Base-by-base conservation (phyloP, 2,329 filamentous ascomycete genomes). In the Curvularia lunata region DNA sequence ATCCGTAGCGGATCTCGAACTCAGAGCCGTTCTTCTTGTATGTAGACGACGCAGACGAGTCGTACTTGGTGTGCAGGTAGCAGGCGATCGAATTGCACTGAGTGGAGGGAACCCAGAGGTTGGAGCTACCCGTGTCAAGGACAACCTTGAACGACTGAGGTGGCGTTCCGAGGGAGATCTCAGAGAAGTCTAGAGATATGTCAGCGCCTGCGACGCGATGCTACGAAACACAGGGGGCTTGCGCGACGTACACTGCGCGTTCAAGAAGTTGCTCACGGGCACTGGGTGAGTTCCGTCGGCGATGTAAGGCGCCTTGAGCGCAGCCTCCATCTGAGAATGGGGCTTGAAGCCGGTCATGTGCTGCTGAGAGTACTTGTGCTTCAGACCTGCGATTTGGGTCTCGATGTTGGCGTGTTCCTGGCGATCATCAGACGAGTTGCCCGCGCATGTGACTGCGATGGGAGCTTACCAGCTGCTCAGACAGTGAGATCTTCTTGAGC, bases 61-160 rank as follows among this genome's bases (percentile, higher is more conserved):
- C 92, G 83, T 98, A 99, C 83, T 96, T 99, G 80, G 81, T 88
- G 85, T 99, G 95, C 59, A 99, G 88, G 82, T 94, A 99, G 86
- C 95, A 99, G 65, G 95, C 96, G 75, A 99, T 99, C 75, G 93
- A 97, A 75, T 86, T 88, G 80, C 96, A 99, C 75, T 92, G 85
- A 56, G 86, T 84, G 23, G 93, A 97, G 38, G 96, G 96, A 59
- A 99, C 93, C 96, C 96, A 99, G 64, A 99, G 86, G 84, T 99
- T 99, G 78, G 95, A 98, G 85, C 92, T 97, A 72, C 95, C 95
- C 27, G 95, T 99, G 79, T 99, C 95, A 65, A 99, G 89, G 65
- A 99, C 90, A 68, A 99, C 96, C 86, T 99, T 99, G 88, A 99
- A 99, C 69, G 82, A 85, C 83, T 99, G 95, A 32, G 95, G 89